These are phyloP conservation scores for Mariannaea elegans DNA, from an alignment of 2,329 filamentous ascomycete genomes.

Conservation along the genomic window DNA sequence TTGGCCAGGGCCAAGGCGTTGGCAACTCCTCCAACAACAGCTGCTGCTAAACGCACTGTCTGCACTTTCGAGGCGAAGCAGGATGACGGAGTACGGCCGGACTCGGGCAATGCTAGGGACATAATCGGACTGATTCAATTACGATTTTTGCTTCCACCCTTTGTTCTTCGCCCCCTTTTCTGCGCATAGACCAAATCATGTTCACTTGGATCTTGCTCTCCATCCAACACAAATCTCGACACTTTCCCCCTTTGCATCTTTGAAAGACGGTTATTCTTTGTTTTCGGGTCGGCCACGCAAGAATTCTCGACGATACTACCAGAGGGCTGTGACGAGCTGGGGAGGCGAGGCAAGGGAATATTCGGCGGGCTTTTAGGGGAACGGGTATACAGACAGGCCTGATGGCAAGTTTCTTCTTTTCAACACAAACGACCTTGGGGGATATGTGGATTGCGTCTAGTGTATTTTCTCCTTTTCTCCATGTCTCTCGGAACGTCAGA, in stretches of 20 bases:
- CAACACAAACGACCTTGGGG: conserved; percentile 21
- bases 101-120: conserved; percentile 40
- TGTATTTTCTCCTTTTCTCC: conserved; percentile 35
- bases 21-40: conserved; percentile 84
- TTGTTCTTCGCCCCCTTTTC: conserved; percentile 37
- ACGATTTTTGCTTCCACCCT: conserved; percentile 39
- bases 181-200: conserved; percentile 50
- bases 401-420: conserved; percentile 29
- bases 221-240: conserved; percentile 27
- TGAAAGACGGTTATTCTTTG: conserved; percentile 26
- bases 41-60: conserved; percentile 77
- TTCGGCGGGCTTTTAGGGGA: conserved; percentile 22
- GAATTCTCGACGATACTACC: conserved; percentile 13
- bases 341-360: conserved; percentile 12
- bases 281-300: conserved; percentile 23
- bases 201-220: conserved; percentile 45
- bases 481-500: conserved; percentile 19
- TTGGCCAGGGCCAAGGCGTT: conserved; percentile 93
- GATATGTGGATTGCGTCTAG: conserved; percentile 27
- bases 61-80: conserved; percentile 37
- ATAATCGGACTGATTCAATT: conserved; percentile 44
- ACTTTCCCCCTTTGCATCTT: conserved; percentile 25
- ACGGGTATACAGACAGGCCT: conserved; percentile 17
- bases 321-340: conserved; percentile 19
- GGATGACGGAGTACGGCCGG: conserved; percentile 40